Base-by-base conservation (phyloP, 1,284 basidiomycete species). In the Sporisorium sorghi region DNA sequence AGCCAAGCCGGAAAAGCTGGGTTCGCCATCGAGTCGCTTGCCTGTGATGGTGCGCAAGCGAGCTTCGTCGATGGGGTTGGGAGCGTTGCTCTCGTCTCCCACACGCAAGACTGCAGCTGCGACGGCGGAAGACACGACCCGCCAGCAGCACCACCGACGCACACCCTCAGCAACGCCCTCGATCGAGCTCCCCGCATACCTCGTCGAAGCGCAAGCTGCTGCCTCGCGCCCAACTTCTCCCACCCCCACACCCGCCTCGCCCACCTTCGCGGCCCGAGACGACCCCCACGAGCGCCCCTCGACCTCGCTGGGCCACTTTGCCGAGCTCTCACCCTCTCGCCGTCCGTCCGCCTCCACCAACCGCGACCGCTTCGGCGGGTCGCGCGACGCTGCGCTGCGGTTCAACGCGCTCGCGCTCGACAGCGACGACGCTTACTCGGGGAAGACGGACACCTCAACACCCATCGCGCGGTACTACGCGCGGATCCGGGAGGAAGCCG, bases 381-480 rank as follows among this genome's bases (percentile, higher is more conserved):
- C 53, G 15, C 39, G 52, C 14, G 60, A 63, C 12, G 51, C 50
- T 0, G 50, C 69, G 24, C 30, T 43, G 11, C 30, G 51, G 6
- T 46, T 55, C 53, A 35, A 64, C 46, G 68, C 62, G 1, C 40
- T 64, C 5, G 58, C 58, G 11, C 58, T 65, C 14, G 61, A 71
- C 43, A n/a, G n/a, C n/a, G 44, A 57, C 43, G 37, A 48, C 24
- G 43, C 28, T 2, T 24, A 23, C 26, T 30, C 26, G 55, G 32
- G 7, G 33, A 23, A 11, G 33, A 48, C 0, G n/a, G n/a, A n/a
- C n/a, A n/a, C n/a, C n/a, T 33, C 30, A 17, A 68, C 71, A 8
- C 71, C 71, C 15, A 73, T 73, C 21, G 71, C 71, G 3, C 28
- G 62, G 9, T 69, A 73, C 55, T 73, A 61, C 35, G 60, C 62